Base-by-base conservation (phyloP, 257 asterid genomes). In the Knoxia roxburghii region DNA sequence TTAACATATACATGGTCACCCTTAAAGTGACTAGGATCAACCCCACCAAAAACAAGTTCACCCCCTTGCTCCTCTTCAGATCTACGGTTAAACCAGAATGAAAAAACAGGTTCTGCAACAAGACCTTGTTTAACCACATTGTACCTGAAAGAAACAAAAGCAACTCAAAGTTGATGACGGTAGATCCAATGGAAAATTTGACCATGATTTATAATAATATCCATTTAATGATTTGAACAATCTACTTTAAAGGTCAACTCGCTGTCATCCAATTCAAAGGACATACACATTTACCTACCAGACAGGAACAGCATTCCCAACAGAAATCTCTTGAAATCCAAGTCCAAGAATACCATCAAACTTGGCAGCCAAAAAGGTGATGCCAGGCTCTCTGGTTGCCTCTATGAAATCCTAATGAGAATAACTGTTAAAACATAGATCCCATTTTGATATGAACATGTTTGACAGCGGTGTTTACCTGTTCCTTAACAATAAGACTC, bases 311-410 rank as follows among this genome's bases (percentile, higher is more conserved):
- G 85, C 84, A 61, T 85, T 64, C 56, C 95, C 95, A 30, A 88
- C 93, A 57, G 97, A 86, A 57, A 91, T 91, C 77, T 91, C 97
- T 77, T 85, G 88, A 73, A 91, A 91, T 72, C 97, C 97, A 54
- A 91, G 97, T 62, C 97, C 97, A 53, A 91, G 95, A 65, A 91
- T 88, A 33, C 97, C 97, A 77, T 91, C 97, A 75, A 91, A 91
- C 82, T 86, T 91, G 68, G 96, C 90, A 4, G 88, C 92, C 89
- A 91, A 75, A 73, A 91, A 91, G 37, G 91, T 85, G 73, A 91
- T 76, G 76, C 97, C 86, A 2, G 93, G 87, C 72, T 91, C 97
- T 68, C 73, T 87, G 37, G 97, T 91, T 27, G 96, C 93, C 82
- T 91, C 97, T 4, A 91, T 88, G 67, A 91, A 88, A 49, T 82